Conservation (phyloP, 2,329 filamentous ascomycete genomes). For the Basipetospora sp. region DNA sequence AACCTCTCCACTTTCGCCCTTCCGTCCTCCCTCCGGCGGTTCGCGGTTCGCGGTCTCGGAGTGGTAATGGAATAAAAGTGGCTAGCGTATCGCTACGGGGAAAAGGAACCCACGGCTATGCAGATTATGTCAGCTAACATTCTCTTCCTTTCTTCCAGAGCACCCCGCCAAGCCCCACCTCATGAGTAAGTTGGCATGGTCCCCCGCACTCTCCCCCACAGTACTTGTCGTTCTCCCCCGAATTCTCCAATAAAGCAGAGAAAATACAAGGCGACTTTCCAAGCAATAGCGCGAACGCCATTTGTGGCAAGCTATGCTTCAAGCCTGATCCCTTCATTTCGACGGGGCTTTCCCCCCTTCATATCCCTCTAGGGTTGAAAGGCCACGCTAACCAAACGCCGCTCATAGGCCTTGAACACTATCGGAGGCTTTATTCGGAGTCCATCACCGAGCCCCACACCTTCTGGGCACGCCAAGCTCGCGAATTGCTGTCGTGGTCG, state of each 20-base stretch:
- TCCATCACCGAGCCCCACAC: constrained; percentile 78
- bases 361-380: background rate
- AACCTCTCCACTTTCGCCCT: too few species aligned
- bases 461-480: constrained; percentile 79
- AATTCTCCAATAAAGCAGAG: too few species aligned
- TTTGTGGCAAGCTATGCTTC: too few species aligned
- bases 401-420: constrained; percentile 45
- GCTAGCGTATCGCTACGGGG: background rate
- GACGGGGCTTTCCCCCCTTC: too few species aligned
- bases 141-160: constrained; percentile 31
- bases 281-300: too few species aligned
- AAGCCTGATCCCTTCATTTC: too few species aligned
- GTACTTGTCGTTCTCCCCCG: too few species aligned
- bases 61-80: background rate
- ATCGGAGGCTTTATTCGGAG: constrained; percentile 57
- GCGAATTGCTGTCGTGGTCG: constrained; percentile 81
- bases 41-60: too few species aligned
- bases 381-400: constrained; percentile 2
- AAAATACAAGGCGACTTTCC: too few species aligned
- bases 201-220: too few species aligned
- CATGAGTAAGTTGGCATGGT: constrained; percentile 32
- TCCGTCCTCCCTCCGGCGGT: background rate
- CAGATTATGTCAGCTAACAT: constrained; percentile 24
- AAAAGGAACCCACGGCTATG: too few species aligned
- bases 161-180: constrained; percentile 57